phyloP scores from a whole-genome alignment of 2,329 filamentous ascomycete species.

The Apiospora marii region DNA sequence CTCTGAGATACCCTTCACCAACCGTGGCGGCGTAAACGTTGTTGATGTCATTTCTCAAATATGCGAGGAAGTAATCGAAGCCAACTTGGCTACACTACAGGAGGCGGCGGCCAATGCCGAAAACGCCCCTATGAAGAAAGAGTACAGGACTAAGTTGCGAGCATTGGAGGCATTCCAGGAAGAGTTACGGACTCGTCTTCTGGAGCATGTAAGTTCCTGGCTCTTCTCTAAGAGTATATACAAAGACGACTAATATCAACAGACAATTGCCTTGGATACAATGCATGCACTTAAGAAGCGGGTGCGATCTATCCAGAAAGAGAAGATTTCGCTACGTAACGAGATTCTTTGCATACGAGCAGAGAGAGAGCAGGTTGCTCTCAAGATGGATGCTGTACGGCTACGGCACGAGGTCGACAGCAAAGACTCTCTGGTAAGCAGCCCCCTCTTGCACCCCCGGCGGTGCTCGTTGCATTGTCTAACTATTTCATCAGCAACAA shows the following conservation, averaged over 20 bases:
- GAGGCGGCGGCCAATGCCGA: constrained; percentile 51
- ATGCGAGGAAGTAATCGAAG: constrained; percentile 66
- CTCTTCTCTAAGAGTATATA: background rate
- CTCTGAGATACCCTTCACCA: constrained; percentile 60
- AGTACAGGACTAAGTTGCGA: constrained; percentile 61
- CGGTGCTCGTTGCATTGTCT: background rate
- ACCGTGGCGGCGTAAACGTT: constrained; percentile 64
- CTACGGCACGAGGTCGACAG: constrained; percentile 64
- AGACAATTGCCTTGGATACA: constrained; percentile 68
- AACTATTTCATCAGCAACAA: constrained; percentile 48
- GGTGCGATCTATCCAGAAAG: constrained; percentile 63
- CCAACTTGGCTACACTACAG: constrained; percentile 56
- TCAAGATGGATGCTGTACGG: constrained; percentile 70
- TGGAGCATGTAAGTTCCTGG: constrained; percentile 62
- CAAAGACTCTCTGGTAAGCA: constrained; percentile 58
- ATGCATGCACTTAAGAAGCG: constrained; percentile 65
- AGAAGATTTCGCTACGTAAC: constrained; percentile 64
- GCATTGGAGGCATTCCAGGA: constrained; percentile 66
- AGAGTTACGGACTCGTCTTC: constrained; percentile 61
- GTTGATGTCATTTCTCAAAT: constrained; percentile 69
- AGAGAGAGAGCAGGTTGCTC: constrained; percentile 67
- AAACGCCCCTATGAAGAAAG: constrained; percentile 57
- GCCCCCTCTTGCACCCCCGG: background rate
- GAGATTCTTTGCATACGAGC: constrained; percentile 66
- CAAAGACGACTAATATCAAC: constrained; percentile 24